These are phyloP conservation scores for Elsinoe arachidis DNA, from an alignment of 2,329 filamentous ascomycete species.

Conservation along the genomic window DNA sequence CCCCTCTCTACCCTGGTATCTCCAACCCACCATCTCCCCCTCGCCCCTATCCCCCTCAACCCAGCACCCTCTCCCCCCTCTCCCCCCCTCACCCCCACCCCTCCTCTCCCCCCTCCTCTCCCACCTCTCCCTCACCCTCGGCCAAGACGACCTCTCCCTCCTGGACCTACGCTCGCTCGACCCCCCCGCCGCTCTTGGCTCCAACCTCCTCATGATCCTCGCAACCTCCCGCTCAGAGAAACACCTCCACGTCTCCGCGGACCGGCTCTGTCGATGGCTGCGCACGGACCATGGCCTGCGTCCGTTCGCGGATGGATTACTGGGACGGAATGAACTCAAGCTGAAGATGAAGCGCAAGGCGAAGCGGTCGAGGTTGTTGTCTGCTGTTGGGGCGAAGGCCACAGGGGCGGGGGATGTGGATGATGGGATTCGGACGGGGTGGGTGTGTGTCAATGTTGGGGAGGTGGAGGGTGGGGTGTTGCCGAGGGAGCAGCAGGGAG, in stretches of 20 bases:
- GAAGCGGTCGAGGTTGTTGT: slow-evolving; percentile 72
- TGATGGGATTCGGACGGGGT: slow-evolving; percentile 84
- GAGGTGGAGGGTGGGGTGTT: slow-evolving; percentile 61
- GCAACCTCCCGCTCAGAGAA: slow-evolving; percentile 86
- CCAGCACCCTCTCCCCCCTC: slow-evolving; percentile 50
- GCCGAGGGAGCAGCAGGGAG: slow-evolving; percentile 28
- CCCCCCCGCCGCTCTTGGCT: slow-evolving; percentile 76
- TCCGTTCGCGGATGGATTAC: slow-evolving; percentile 75
- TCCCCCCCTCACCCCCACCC: slow-evolving; percentile 61
- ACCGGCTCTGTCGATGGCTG: slow-evolving; percentile 81
- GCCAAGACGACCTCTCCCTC: slow-evolving; percentile 70
- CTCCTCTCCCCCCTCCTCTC: slow-evolving; percentile 65
- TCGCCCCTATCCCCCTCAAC: slow-evolving; percentile 35
- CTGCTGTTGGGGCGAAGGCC: slow-evolving; percentile 53
- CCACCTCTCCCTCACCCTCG: slow-evolving; percentile 74
- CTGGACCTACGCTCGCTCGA: slow-evolving; percentile 78
- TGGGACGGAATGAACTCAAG: slow-evolving; percentile 86
- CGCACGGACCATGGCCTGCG: slow-evolving; percentile 61
- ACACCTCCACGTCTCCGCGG: slow-evolving; percentile 83
- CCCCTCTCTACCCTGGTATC: slow-evolving; percentile 65
- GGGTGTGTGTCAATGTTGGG: slow-evolving; percentile 90
- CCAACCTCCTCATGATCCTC: slow-evolving; percentile 85
- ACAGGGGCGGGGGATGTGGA: slow-evolving; percentile 56
- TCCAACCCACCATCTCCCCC: slow-evolving; percentile 47
- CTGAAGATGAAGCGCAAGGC: slow-evolving; percentile 73